A percentile compares a stretch with the other conserved stretches of the same genome.
These are phyloP conservation scores for Biscogniauxia mediterranea DNA, from an alignment of 2,329 filamentous ascomycete species.

Conservation along the genomic window DNA sequence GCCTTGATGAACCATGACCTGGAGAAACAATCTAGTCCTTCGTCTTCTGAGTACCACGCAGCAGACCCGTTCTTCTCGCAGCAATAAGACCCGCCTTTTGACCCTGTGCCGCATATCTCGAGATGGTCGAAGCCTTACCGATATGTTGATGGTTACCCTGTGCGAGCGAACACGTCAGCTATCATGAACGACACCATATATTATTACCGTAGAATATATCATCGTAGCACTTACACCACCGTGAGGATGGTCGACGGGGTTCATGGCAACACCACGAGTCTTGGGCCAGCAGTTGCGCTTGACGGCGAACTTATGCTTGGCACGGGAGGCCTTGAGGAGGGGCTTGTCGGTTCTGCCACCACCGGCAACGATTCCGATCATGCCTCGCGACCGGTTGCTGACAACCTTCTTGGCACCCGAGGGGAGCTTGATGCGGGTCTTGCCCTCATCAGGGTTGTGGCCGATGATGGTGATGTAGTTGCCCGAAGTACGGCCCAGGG, in stretches of 20 bases:
- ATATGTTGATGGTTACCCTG: conserved; percentile 99
- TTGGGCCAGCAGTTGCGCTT: conserved; percentile 99
- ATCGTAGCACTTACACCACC: conserved; percentile 66
- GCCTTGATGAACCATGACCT: conserved; percentile 49
- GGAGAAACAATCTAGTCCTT: conserved; percentile 73
- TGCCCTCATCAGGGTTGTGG: conserved; percentile 98
- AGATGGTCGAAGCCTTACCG: conserved; percentile 99
- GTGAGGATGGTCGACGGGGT: conserved; percentile 98
- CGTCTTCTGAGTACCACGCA: conserved; percentile 99
- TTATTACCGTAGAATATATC: not conserved
- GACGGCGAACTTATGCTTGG: conserved; percentile 99
- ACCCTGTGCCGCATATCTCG: conserved; percentile 93
- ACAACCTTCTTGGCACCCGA: conserved; percentile 99
- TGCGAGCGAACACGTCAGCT: conserved; percentile 41
- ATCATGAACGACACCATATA: conserved; percentile 8
- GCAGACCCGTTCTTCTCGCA: conserved; percentile 98
- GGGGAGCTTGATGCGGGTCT: conserved; percentile 99
- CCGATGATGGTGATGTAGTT: conserved; percentile 99
- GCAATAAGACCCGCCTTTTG: conserved; percentile 99
- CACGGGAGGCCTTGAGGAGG: conserved; percentile 97
- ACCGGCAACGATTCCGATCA: conserved; percentile 99
- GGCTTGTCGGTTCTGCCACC: conserved; percentile 99
- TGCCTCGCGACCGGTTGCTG: conserved; percentile 86
- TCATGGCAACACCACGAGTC: conserved; percentile 99
- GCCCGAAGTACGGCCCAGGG: conserved; percentile 93